phyloP scores from a whole-genome alignment of 768 basidiomycete genomes.

The Hygrocybe punicea region DNA sequence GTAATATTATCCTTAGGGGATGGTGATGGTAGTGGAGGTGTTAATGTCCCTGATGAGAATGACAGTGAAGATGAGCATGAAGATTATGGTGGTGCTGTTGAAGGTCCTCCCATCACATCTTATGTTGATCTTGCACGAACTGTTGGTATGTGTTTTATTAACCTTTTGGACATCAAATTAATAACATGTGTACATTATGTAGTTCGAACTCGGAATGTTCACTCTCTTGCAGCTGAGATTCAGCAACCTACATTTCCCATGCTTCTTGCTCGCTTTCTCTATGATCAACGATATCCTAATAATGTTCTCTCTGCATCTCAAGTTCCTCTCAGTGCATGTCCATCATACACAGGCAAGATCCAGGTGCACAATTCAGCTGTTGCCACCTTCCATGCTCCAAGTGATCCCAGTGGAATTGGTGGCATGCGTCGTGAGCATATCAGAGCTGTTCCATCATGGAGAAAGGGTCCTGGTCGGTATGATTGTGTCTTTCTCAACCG shows the following conservation, averaged over 20 bases:
- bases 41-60: not conserved
- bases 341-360: not conserved
- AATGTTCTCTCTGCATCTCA: not conserved
- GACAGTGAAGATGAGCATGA: not conserved
- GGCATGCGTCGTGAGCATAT: constrained; percentile 30
- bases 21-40: not conserved
- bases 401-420: constrained; percentile 22
- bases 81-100: constrained; percentile 4
- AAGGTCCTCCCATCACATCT: not conserved
- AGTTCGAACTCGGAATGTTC: constrained; percentile 1
- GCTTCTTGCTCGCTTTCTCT: constrained; percentile 26
- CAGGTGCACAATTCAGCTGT: constrained; percentile 13
- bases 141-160: not conserved
- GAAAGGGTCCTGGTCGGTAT: constrained; percentile 4
- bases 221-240: not conserved
- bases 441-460: constrained; percentile 8
- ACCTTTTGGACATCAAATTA: not conserved
- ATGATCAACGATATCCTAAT: constrained; percentile 7
- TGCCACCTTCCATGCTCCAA: constrained; percentile 25
- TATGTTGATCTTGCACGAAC: constrained; percentile 3
- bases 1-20: not conserved
- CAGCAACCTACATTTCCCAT: constrained; percentile 17
- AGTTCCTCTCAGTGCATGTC: not conserved
- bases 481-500: constrained; percentile 27
- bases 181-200: not conserved